These are phyloP conservation scores for Psilocybe azurescens DNA, from an alignment of 768 basidiomycete species.

Conservation along the genomic window DNA sequence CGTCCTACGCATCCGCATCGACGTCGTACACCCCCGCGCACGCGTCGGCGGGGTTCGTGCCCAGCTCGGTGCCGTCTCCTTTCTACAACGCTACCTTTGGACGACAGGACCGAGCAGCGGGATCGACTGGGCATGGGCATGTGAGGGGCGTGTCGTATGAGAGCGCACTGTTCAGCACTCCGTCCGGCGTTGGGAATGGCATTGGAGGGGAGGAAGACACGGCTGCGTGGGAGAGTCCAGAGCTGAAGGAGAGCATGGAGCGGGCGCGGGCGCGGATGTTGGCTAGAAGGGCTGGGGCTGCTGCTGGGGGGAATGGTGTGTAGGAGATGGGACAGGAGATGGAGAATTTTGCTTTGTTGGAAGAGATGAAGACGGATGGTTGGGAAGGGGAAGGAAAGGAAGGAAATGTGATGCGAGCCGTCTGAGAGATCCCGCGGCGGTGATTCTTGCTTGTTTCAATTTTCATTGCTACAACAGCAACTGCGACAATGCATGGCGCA, in stretches of 20 bases:
- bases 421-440: no score
- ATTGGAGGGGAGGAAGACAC: slow-evolving; percentile 48
- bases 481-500: no score
- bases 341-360: no score
- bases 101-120: not conserved
- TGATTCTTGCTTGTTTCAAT: no score
- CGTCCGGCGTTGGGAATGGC: slow-evolving; percentile 8
- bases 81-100: slow-evolving; percentile 1
- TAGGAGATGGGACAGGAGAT: not conserved
- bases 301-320: not conserved
- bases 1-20: slow-evolving; percentile 22
- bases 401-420: no score
- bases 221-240: slow-evolving; percentile 61
- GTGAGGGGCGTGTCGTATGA: slow-evolving; percentile 28
- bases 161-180: slow-evolving; percentile 12
- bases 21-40: slow-evolving; percentile 15
- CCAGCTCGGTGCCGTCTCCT: slow-evolving; percentile 13
- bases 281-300: slow-evolving; percentile 14
- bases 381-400: no score
- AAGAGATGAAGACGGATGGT: no score
- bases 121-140: slow-evolving; percentile 13
- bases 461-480: no score
- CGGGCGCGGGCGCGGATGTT: slow-evolving; percentile 56
- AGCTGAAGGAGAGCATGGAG: slow-evolving; percentile 76
- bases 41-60: slow-evolving; percentile 19